Evolutionary conservation across 83 land plant genomes (phyloP), one percentile per base, ranked within the genome.

Genomic region (Picea abies): DNA sequence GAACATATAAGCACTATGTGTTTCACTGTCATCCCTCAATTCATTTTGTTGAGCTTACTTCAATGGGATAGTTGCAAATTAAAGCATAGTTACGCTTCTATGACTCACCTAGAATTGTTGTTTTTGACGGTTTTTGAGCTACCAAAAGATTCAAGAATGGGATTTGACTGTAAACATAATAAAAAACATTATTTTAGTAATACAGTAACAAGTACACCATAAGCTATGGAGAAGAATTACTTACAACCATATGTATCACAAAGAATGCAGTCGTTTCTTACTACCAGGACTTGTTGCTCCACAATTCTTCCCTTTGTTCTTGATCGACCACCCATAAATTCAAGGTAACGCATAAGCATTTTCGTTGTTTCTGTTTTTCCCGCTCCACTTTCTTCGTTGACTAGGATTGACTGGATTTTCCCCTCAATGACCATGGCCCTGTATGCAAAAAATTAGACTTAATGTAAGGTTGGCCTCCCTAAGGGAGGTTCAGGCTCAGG

Each of bases 361-460:
- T 95, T 97, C 44, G 98, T 97, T 81, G 94, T 97, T 83, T 97
- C 99, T 68, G 97, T 97, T 88, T 97, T 97, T 61, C 99, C 99
- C 29, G 95, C 99, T 75, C 98, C 99, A 89, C 99, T 97, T 88
- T 97, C 99, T 61, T 98, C 97, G 84, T 97, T 95, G 47, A 95
- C 98, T 79, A 97, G 85, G 82, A 97, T 95, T 66, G 99, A 90
- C 82, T 97, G 99, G 81, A 94, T 95, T 60, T 88, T 89, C 10
- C 92, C 93, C 65, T 97, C 97, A 80, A 85, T 29, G 32, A 29
- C 32, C 32, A 29, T 29, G 32, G 32, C 0, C 32, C 32, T 29
- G 32, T 29, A 29, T 29, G 32, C 32, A 29, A 29, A 29, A 29
- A 29, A 29, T 29, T 29, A 29, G 32, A 29, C 32, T 29, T 29